Evolutionary conservation across 2,329 filamentous ascomycete species (phyloP).

Genomic region (Penicillium sp.): DNA sequence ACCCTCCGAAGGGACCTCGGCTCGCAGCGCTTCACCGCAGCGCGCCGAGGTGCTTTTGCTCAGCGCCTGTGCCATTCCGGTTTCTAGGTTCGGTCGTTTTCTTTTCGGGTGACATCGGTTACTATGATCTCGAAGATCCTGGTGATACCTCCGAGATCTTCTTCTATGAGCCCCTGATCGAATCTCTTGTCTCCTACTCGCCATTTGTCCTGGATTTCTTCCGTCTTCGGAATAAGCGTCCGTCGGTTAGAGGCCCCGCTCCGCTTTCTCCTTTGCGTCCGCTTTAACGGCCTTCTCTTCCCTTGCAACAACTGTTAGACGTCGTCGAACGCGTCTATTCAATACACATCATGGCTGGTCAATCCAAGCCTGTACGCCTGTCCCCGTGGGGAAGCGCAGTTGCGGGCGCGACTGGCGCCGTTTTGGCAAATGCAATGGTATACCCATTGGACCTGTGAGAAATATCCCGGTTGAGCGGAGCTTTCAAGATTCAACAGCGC

Average conservation of each 20-base stretch:
- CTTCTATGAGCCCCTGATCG: constrained; percentile 11
- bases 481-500: neutral
- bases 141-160: constrained; percentile 1
- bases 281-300: constrained; percentile 14
- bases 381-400: constrained; percentile 93
- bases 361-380: constrained; percentile 71
- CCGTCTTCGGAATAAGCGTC: constrained; percentile 26
- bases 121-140: constrained; percentile 21
- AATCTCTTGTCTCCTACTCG: constrained; percentile 8
- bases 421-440: constrained; percentile 91
- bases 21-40: constrained; percentile 35
- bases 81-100: constrained; percentile 24
- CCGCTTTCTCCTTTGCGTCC: constrained; percentile 31
- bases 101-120: constrained; percentile 32
- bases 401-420: constrained; percentile 89
- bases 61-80: constrained; percentile 20
- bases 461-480: neutral
- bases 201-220: constrained; percentile 11
- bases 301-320: constrained; percentile 9
- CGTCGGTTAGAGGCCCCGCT: constrained; percentile 27
- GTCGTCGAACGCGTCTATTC: constrained; percentile 12
- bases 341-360: constrained; percentile 54
- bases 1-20: constrained; percentile 41
- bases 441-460: constrained; percentile 96
- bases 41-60: constrained; percentile 41